Base-by-base conservation (phyloP, 2,329 filamentous ascomycete genomes). In the Botrytis hyacinthi region DNA sequence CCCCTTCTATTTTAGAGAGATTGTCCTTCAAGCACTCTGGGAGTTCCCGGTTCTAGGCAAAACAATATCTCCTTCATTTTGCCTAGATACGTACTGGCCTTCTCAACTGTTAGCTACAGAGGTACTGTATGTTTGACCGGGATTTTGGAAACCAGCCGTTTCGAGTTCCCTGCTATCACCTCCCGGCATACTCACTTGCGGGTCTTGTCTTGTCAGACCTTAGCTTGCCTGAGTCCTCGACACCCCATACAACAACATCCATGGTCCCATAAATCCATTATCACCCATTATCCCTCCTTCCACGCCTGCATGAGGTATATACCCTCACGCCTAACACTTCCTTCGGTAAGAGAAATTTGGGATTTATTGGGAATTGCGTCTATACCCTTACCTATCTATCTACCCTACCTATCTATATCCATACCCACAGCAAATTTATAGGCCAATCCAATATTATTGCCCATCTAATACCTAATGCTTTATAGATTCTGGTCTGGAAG, bases 161-260 rank as follows among this genome's bases (percentile, higher is more conserved):
- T 69, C 62, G 61, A 73, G 48, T 73, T 73, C 71, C 63, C 65
- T 73, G 63, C 51, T 12, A 70, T 44, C 44, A 72, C 70, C 29
- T 71, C 44, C 59, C 42, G 69, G 69, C 16, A 71, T 40, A 51
- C 32, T 40, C 32, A 22, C 44, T 61, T 60, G 51, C 69, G 69
- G 69, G 69, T 71, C 69, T 63, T 42, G 40, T 57, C 60, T 65
- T 66, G 60, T 66, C 60, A 71, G 60, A 54, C 70, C 70, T 66
- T 71, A 42, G 59, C 59, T 54, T 57, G 26, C 16, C 44, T 29
- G 22, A 9, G n/a, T 54, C 32, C 26, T 57, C 5, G 37, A 63
- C 37, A 51, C 46, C 69, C 57, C 57, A 71, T 71, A 51, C 42
- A 29, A 20, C 16, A 40, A 40, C 10, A 32, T 44, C 46, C 44